phyloP scores from a whole-genome alignment of 805 yeast species.

The Suhomyces sp. region DNA sequence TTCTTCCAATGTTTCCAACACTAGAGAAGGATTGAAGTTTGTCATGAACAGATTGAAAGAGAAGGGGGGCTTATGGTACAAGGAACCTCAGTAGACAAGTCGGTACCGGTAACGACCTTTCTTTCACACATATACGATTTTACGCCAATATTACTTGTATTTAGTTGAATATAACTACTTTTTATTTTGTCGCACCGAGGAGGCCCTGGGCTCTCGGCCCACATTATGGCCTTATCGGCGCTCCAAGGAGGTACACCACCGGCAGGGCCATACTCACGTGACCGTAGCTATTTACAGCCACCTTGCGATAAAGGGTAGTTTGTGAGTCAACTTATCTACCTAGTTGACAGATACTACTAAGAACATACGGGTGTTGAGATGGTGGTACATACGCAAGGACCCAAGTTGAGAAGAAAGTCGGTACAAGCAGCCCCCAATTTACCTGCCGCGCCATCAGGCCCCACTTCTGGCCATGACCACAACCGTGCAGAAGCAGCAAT shows the following conservation, averaged over 20 bases:
- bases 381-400: not conserved
- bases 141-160: not conserved
- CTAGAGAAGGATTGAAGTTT: slow-evolving; percentile 69
- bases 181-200: not conserved
- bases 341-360: not conserved
- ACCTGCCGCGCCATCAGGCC: not conserved
- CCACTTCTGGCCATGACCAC: not conserved
- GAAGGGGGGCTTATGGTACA: slow-evolving; percentile 11
- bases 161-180: not conserved
- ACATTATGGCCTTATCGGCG: not conserved
- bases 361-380: not conserved
- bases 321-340: not conserved
- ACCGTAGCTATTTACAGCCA: not conserved
- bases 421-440: not conserved
- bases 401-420: not conserved
- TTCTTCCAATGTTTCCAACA: slow-evolving; percentile 59
- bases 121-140: not conserved
- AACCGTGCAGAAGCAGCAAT: not conserved
- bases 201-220: not conserved
- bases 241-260: not conserved
- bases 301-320: not conserved
- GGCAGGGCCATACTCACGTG: not conserved
- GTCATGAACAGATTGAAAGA: slow-evolving; percentile 67
- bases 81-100: slow-evolving; percentile 1
- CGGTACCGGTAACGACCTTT: not conserved